phyloP scores from a whole-genome alignment of 1,139 yeast genomes.

The Pichia sp. region DNA sequence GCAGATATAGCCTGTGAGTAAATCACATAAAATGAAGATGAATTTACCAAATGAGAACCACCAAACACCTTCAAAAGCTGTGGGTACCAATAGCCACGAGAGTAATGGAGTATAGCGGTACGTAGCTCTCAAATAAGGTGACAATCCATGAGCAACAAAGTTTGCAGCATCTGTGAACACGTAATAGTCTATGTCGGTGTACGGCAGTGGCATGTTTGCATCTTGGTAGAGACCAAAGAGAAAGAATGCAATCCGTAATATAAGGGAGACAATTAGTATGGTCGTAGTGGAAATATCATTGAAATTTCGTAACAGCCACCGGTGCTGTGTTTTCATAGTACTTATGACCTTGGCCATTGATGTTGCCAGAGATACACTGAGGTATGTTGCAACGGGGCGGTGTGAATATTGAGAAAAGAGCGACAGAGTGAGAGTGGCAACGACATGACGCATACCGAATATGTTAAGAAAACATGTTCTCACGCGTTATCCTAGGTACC shows the following conservation, averaged over 20 bases:
- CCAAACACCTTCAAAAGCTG: conserved; percentile 28
- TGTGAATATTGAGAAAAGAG: no score
- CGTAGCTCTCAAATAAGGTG: conserved; percentile 83
- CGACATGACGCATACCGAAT: no score
- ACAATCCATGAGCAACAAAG: conserved; percentile 51
- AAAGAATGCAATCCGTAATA: conserved; percentile 52
- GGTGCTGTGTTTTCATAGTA: no score
- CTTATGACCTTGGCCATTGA: no score
- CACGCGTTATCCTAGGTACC: no score
- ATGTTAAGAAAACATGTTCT: no score
- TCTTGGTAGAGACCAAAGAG: conserved; percentile 88
- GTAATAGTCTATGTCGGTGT: conserved; percentile 89
- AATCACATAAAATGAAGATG: conserved; percentile 68
- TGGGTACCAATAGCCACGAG: conserved; percentile 77
- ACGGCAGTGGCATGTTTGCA: conserved; percentile 65
- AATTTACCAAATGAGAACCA: conserved; percentile 73
- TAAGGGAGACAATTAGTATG: conserved; percentile 17
- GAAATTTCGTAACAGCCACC: no score
- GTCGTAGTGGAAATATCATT: neutral
- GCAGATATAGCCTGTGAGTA: conserved; percentile 63
- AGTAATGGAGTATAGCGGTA: conserved; percentile 88
- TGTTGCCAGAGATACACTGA: no score
- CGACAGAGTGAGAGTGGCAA: no score
- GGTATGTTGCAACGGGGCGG: no score
- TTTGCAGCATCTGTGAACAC: conserved; percentile 90